Conservation (phyloP, 371 early-diverging fungal species). For the Circinella umbellata region DNA sequence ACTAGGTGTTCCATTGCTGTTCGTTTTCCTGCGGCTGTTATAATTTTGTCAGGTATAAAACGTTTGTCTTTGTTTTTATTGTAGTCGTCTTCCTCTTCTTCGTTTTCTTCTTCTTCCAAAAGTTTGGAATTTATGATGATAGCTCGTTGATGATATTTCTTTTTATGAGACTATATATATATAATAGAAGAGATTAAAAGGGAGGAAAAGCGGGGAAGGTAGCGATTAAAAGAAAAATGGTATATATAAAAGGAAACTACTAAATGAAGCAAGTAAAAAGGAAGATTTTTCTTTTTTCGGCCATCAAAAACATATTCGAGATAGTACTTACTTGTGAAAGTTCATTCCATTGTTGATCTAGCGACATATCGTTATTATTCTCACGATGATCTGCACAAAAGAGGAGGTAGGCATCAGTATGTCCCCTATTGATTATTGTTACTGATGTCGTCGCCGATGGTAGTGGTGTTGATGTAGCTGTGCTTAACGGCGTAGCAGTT, state of each 20-base stretch:
- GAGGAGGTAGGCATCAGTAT: slow-evolving; percentile 1
- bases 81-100: neutral
- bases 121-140: slow-evolving; percentile 9
- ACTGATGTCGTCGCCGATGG: neutral
- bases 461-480: neutral
- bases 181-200: neutral
- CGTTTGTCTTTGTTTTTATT: neutral
- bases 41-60: neutral
- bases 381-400: slow-evolving; percentile 1
- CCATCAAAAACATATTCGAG: too few species aligned
- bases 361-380: neutral
- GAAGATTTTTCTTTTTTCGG: neutral
- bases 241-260: neutral
- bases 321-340: neutral
- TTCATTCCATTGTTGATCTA: slow-evolving; percentile 4
- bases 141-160: slow-evolving; percentile 5
- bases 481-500: too few species aligned
- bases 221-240: neutral
- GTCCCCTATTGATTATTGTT: neutral
- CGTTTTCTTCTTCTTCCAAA: neutral
- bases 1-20: slow-evolving; percentile 35
- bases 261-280: neutral
- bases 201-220: neutral
- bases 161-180: neutral
- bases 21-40: neutral